Conservation (phyloP, 257 asterid genomes). For the Jaltomata sinuosa region DNA sequence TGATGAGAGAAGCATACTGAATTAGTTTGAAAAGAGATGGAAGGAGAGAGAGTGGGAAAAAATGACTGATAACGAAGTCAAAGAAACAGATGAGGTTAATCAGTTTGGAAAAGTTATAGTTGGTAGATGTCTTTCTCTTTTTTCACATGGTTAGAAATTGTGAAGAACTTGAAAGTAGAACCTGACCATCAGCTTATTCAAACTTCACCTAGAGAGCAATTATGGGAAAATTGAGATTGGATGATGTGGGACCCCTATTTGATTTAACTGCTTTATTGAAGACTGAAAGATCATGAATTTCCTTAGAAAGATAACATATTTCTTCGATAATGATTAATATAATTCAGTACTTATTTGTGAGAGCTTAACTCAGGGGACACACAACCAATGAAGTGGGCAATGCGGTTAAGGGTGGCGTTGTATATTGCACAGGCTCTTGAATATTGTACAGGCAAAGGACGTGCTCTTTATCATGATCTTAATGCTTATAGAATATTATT, state of each 20-base stretch:
- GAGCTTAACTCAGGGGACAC: constrained; percentile 43
- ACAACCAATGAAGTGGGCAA: constrained; percentile 71
- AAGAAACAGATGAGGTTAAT: not conserved
- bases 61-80: not conserved
- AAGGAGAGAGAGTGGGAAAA: not conserved
- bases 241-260: not conserved
- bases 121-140: not conserved
- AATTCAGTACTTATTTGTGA: not conserved
- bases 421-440: constrained; percentile 52
- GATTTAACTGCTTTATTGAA: not conserved
- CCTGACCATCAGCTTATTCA: not conserved
- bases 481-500: constrained; percentile 1
- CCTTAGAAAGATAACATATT: not conserved
- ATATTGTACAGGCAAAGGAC: constrained; percentile 53
- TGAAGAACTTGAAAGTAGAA: not conserved
- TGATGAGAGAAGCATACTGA: not conserved
- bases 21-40: not conserved
- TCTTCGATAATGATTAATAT: not conserved
- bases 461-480: constrained; percentile 47
- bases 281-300: not conserved
- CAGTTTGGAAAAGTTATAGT: not conserved
- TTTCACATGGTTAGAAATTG: not conserved
- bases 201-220: not conserved
- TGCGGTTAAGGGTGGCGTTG: constrained; percentile 76
- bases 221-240: not conserved